phyloP scores from a whole-genome alignment of 1,284 basidiomycete genomes.

The Heterobasidion irregulare region DNA sequence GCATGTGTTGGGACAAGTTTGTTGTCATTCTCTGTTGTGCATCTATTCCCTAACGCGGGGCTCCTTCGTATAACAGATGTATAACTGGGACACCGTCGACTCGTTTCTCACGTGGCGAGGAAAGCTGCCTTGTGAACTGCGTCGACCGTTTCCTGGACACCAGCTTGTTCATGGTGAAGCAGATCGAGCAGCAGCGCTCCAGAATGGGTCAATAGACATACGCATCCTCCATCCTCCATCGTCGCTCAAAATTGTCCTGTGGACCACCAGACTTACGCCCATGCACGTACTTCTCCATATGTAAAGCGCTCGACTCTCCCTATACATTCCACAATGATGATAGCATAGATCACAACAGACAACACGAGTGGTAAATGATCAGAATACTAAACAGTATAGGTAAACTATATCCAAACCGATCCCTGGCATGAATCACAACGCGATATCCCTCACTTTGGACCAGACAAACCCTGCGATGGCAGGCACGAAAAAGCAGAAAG shows the following conservation, averaged over 20 bases:
- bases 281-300: background rate
- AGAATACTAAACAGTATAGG: background rate
- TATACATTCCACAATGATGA: background rate
- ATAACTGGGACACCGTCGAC: conserved; percentile 80
- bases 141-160: conserved; percentile 93
- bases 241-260: background rate
- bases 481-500: conserved; percentile 66
- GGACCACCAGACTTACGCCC: too few relatives aligned
- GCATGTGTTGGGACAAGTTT: conserved; percentile 88
- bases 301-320: background rate
- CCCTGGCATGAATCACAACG: background rate
- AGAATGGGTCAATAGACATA: conserved; percentile 15
- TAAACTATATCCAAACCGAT: background rate
- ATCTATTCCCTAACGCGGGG: background rate
- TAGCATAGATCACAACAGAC: background rate
- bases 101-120: conserved; percentile 80
- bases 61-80: conserved; percentile 46
- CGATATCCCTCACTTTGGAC: conserved; percentile 24
- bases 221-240: background rate
- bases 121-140: conserved; percentile 83
- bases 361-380: background rate
- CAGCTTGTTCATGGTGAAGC: conserved; percentile 80
- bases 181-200: conserved; percentile 60
- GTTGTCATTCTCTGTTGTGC: conserved; percentile 18
- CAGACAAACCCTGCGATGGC: conserved; percentile 45